phyloP scores from a whole-genome alignment of 2,329 filamentous ascomycete species.

The Diaporthe citri region DNA sequence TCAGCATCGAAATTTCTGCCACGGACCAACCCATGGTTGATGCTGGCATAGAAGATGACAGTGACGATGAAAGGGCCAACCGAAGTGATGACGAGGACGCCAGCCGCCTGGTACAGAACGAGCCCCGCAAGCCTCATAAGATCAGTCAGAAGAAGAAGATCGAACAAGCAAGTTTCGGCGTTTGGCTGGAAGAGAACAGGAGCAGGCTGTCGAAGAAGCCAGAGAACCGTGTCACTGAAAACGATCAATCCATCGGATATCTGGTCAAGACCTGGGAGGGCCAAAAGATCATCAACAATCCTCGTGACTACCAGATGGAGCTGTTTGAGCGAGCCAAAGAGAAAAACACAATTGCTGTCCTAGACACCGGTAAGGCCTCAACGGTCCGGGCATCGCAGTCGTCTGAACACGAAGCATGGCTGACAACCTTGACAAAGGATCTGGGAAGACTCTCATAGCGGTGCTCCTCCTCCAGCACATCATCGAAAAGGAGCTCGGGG shows the following conservation, averaged over 20 bases:
- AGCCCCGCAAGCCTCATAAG: constrained; percentile 50
- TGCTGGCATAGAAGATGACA: constrained; percentile 28
- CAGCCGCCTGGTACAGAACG: constrained; percentile 45
- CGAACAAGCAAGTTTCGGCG: constrained; percentile 64
- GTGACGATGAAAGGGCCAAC: constrained; percentile 25
- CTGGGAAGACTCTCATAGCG: constrained; percentile 96
- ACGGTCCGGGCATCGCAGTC: neutral
- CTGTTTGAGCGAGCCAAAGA: constrained; percentile 89
- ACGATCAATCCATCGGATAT: constrained; percentile 49
- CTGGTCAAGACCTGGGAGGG: constrained; percentile 54
- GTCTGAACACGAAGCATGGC: constrained; percentile 15
- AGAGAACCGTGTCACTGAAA: constrained; percentile 44
- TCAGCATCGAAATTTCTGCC: neutral
- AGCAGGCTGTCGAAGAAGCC: constrained; percentile 51
- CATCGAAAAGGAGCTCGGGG: constrained; percentile 81
- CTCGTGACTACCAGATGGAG: constrained; percentile 92
- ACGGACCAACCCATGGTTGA: constrained; percentile 29
- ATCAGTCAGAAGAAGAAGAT: constrained; percentile 61
- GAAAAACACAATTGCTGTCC: constrained; percentile 90
- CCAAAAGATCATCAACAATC: constrained; percentile 76
- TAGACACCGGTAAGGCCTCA: constrained; percentile 80
- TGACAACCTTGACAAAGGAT: constrained; percentile 66
- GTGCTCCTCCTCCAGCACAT: constrained; percentile 84
- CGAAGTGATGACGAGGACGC: constrained; percentile 45
- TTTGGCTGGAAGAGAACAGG: constrained; percentile 54